Evolutionary conservation across 2,329 filamentous ascomycete genomes (phyloP).

Genomic region (Acrocalymma vagum): DNA sequence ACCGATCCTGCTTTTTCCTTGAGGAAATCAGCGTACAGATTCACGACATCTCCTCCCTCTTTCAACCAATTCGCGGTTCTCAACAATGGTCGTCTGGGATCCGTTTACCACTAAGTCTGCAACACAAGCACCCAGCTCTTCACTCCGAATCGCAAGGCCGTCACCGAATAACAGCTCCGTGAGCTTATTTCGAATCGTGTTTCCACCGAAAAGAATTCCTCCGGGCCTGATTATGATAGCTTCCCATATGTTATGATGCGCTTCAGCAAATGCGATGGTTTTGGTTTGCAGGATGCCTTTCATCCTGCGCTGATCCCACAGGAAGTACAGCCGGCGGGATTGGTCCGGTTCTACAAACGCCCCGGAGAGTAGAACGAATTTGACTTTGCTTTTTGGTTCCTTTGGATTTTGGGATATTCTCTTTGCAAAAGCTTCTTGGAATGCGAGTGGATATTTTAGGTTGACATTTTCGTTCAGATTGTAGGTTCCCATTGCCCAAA

Average conservation of each 20-base stretch:
- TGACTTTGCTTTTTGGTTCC: slow-evolving; percentile 7
- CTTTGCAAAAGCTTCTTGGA: slow-evolving; percentile 16
- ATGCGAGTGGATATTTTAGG: slow-evolving; percentile 20
- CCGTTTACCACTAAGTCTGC: slow-evolving; percentile 22
- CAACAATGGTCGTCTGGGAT: slow-evolving; percentile 1
- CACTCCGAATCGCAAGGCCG: slow-evolving; percentile 11
- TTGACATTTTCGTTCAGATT: slow-evolving; percentile 23
- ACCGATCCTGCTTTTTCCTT: too few relatives aligned
- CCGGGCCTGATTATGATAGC: slow-evolving; percentile 25
- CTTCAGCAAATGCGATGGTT: slow-evolving; percentile 18
- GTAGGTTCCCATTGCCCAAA: slow-evolving; percentile 31
- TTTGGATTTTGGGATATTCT: slow-evolving; percentile 1
- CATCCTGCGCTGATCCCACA: slow-evolving; percentile 15
- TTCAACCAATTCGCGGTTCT: slow-evolving; percentile 17
- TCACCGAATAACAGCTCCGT: slow-evolving; percentile 4
- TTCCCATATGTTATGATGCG: slow-evolving; percentile 16
- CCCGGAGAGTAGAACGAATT: slow-evolving; percentile 21
- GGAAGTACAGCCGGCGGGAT: slow-evolving; percentile 14
- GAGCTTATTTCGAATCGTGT: slow-evolving; percentile 2
- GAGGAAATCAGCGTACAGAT: too few relatives aligned
- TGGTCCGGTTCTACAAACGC: slow-evolving; percentile 25
- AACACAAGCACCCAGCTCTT: slow-evolving; percentile 24
- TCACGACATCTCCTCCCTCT: slow-evolving; percentile 6
- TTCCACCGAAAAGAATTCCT: slow-evolving; percentile 13
- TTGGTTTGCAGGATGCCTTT: slow-evolving; percentile 22